Evolutionary conservation across 2,329 filamentous ascomycete species (phyloP).

Genomic region (Penicillium sp.): DNA sequence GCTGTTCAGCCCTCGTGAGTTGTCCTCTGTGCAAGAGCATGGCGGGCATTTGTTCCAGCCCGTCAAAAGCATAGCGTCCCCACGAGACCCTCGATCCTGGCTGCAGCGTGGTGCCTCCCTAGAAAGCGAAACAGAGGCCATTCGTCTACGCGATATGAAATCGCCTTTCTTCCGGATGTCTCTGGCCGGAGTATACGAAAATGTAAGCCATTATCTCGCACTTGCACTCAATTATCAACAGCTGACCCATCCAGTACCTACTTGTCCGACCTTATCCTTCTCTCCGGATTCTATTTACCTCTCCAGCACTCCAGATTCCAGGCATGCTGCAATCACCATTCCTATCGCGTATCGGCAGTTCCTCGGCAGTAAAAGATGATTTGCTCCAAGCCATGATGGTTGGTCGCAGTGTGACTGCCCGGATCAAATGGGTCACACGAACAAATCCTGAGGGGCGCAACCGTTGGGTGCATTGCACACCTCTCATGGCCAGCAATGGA

Average conservation of each 20-base stretch:
- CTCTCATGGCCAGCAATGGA: conserved; percentile 66
- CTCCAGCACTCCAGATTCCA: conserved; percentile 66
- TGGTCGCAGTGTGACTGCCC: conserved; percentile 72
- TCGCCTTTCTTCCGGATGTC: conserved; percentile 22
- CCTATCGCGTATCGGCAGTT: conserved; percentile 49
- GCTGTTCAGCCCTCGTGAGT: conserved; percentile 69
- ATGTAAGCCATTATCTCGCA: conserved; percentile 46
- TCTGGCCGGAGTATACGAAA: conserved; percentile 55
- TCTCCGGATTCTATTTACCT: conserved; percentile 69
- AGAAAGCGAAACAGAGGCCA: conserved; percentile 26
- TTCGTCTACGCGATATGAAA: conserved; percentile 45
- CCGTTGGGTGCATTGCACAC: conserved; percentile 78
- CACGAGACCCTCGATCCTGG: conserved; percentile 17
- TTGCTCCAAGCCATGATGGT: conserved; percentile 63
- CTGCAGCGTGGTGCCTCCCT: conserved; percentile 13
- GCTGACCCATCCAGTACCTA: conserved; percentile 35
- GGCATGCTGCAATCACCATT: conserved; percentile 65
- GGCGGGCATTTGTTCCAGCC: conserved; percentile 56
- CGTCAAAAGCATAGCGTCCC: conserved; percentile 4
- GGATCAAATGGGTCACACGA: conserved; percentile 68
- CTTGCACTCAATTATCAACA: background rate
- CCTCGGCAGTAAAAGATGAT: conserved; percentile 54
- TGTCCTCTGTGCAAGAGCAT: conserved; percentile 63
- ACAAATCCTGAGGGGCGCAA: conserved; percentile 60
- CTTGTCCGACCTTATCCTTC: conserved; percentile 62